Evolutionary conservation across 768 basidiomycete species (phyloP).

Genomic region (Amanita pallidorosea): DNA sequence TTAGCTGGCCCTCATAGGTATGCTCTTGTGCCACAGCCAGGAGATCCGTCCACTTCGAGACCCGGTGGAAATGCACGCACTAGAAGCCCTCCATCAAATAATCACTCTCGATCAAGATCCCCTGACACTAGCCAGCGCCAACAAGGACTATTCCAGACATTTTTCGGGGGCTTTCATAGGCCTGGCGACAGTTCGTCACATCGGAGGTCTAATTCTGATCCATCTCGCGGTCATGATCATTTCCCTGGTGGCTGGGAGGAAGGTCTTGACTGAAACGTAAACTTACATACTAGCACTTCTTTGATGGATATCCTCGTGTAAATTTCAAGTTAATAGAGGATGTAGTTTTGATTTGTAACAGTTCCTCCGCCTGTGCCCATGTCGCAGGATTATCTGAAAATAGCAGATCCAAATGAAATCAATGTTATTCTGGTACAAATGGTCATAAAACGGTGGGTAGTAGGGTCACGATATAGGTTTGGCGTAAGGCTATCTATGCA

Average conservation of each 20-base stretch:
- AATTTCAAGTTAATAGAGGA: constrained; percentile 3
- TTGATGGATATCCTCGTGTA: constrained; percentile 3
- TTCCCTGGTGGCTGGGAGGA: constrained; percentile 35
- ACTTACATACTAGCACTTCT: neutral
- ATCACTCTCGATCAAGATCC: constrained; percentile 3
- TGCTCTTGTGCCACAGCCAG: constrained; percentile 61
- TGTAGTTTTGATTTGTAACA: constrained; percentile 4
- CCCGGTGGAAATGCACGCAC: constrained; percentile 3
- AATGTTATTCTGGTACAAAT: neutral
- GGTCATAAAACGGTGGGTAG: neutral
- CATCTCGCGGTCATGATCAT: constrained; percentile 13
- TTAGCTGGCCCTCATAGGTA: constrained; percentile 29
- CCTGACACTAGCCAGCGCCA: constrained; percentile 6
- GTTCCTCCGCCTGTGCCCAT: neutral
- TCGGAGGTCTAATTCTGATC: constrained; percentile 24
- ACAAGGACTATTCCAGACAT: constrained; percentile 8
- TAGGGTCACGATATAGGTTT: neutral
- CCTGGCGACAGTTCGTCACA: constrained; percentile 15
- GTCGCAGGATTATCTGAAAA: neutral
- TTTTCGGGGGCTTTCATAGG: constrained; percentile 11
- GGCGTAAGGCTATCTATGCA: constrained; percentile 24
- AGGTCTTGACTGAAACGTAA: constrained; percentile 25
- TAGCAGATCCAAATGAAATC: neutral
- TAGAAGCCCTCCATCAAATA: constrained; percentile 3
- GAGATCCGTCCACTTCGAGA: constrained; percentile 22